Base-by-base conservation (phyloP, 176 grass and related monocot species). In the Olyra latifolia region DNA sequence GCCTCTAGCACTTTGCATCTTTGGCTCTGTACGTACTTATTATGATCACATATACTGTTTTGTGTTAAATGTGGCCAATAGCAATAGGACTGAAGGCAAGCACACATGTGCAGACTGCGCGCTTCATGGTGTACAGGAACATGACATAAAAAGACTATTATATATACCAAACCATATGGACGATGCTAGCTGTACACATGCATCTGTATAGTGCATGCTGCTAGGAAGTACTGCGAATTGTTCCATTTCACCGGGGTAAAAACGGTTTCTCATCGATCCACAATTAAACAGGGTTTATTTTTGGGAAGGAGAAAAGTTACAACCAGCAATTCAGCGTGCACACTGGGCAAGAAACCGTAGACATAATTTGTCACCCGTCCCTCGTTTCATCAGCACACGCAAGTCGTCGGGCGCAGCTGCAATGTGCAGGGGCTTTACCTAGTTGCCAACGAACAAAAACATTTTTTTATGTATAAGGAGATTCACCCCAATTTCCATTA, bases 11-110 rank as follows among this genome's bases (percentile, higher is more conserved):
- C 14, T 29, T 55, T 55, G 16, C 50, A 75, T 75, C 13, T 48
- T 10, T 65, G 20, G 55, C 19, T 39, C 42, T 62, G 79, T 30
- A 71, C 4, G 54, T 32, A 58, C 52, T 2, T 35, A 35, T 2
- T 35, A 35, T 35, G 8, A 82, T 82, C 79, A 50, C 32, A 62
- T 72, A 7, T 72, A 62, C 43, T 82, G 42, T 80, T 80, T 58
- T 20, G 50, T 30, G 57, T 62, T 72, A 11, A 72, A 82, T 40
- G 28, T 62, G 42, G 43, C 8, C 20, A 82, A 22, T 47, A 50
- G 42, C 20, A 82, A 22, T 47, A 50, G 42, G 44, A 62, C 19
- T 66, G 22, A 62, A 67, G 14, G 62, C 27, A 22, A 29, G 16
- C 14, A 30, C 15, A 58, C 23, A 25, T 25, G 6, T 46, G 27